Base-by-base conservation (phyloP, 2,329 filamentous ascomycete genomes). In the Catunica adiposa region DNA sequence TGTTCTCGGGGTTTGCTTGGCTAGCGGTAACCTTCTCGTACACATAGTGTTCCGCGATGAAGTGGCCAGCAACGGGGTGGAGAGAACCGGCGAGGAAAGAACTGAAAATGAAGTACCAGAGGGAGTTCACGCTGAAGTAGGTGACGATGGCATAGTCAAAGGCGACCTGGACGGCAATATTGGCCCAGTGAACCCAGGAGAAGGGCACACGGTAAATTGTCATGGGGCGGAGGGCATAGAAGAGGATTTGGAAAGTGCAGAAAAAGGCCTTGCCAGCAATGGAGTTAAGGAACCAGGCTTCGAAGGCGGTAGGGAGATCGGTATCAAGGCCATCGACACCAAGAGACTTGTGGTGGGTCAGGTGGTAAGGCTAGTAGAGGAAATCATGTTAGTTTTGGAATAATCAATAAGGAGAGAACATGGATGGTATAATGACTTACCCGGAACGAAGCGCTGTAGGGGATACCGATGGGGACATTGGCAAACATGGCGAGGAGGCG, bases 321-420 rank as follows among this genome's bases (percentile, higher is more conserved):
- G 90, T 95, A 68, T 98, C 92, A 46, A 98, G 80, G 56, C 92
- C 92, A 64, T 95, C 87, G 53, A 98, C 90, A 59, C 92, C 92
- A 54, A 98, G 84, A 38, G 89, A 95, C 74, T 98, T 98, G 79
- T 98, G 92, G 71, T 98, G 92, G 1, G 92, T 98, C 42, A 98
- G 81, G 67, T 98, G 92, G 74, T 98, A 98, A 3, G 92, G 92
- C 78, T 88, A 61, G 38, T 22, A 25, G 34, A 26, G n/a, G 51
- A 3, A 25, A 15, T 22, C 15, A 25, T 51, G 34, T 56, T 56
- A 58, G 38, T 51, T 20, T 22, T 51, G 59, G 65, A 60, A 66
- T 66, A 50, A 15, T 15, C 3, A 26, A 14, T 22, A 42, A 17
- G 3, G 15, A 6, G 4, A 17, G n/a, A 7, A 9, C 3, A 15